These are phyloP conservation scores for Lipomyces chichibuensis DNA, from an alignment of 805 yeast species.

Conservation along the genomic window DNA sequence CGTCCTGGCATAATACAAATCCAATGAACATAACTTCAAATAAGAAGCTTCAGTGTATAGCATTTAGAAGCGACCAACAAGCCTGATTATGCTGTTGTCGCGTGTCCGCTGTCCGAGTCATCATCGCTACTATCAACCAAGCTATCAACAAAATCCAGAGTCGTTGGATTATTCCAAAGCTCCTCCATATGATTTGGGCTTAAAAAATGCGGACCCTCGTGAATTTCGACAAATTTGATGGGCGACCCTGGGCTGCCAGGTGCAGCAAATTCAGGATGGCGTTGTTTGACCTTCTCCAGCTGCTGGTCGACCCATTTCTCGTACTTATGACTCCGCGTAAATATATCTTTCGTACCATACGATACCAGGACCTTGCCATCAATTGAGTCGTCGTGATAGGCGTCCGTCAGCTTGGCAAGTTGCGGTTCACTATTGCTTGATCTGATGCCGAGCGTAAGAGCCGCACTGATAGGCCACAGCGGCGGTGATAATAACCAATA, in stretches of 20 bases:
- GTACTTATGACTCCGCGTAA: conserved; percentile 15
- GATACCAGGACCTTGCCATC: conserved; percentile 25
- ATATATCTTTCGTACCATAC: conserved; percentile 26
- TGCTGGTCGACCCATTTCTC: conserved; percentile 23
- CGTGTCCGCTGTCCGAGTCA: not conserved
- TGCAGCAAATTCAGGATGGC: not conserved
- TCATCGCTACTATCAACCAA: conserved; percentile 6
- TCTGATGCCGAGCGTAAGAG: conserved; percentile 18
- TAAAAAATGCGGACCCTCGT: conserved; percentile 24
- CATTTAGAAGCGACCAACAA: not conserved
- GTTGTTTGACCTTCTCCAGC: not conserved
- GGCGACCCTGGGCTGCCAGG: not conserved
- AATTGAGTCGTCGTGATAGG: not conserved
- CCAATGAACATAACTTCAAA: no score
- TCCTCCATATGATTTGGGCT: conserved; percentile 9
- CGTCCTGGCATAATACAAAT: not conserved
- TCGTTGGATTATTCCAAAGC: conserved; percentile 18
- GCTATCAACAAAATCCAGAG: conserved; percentile 9
- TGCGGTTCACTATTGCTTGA: conserved; percentile 24
- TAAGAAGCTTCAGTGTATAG: not conserved
- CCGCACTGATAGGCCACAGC: conserved; percentile 25
- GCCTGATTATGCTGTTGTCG: not conserved
- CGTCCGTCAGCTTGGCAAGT: conserved; percentile 3
- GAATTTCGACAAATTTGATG: conserved; percentile 14
- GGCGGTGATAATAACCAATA: conserved; percentile 30